Conservation (phyloP, 495 filamentous ascomycete species). For the Xylaria scruposa region DNA sequence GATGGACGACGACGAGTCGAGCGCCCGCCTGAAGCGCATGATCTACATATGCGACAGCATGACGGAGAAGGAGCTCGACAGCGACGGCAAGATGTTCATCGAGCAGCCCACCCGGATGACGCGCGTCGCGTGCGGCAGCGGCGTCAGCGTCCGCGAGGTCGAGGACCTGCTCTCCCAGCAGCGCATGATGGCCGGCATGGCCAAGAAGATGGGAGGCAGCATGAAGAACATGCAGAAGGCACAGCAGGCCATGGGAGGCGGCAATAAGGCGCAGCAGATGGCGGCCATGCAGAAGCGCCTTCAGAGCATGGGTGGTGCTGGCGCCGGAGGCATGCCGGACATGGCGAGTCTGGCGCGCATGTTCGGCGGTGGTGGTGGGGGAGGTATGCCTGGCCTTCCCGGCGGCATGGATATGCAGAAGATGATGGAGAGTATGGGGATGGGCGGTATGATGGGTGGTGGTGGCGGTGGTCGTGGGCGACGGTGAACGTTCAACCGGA, state of each 20-base stretch:
- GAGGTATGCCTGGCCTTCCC: slow-evolving; percentile 53
- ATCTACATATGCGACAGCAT: slow-evolving; percentile 98
- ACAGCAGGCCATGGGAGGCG: slow-evolving; percentile 86
- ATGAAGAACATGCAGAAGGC: slow-evolving; percentile 97
- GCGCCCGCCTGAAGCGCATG: slow-evolving; percentile 93
- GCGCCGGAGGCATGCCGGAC: slow-evolving; percentile 71
- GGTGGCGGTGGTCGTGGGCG: slow-evolving; percentile 34
- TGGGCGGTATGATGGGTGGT: slow-evolving; percentile 61
- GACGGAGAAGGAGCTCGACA: slow-evolving; percentile 93
- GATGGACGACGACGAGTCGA: slow-evolving; percentile 96
- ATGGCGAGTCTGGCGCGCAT: slow-evolving; percentile 89
- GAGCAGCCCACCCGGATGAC: slow-evolving; percentile 95
- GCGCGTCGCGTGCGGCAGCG: slow-evolving; percentile 84
- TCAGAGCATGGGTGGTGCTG: slow-evolving; percentile 83
- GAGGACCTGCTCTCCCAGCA: slow-evolving; percentile 98
- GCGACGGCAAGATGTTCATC: slow-evolving; percentile 91
- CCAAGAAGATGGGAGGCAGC: slow-evolving; percentile 96
- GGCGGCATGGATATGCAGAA: slow-evolving; percentile 81
- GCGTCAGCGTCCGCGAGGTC: slow-evolving; percentile 91
- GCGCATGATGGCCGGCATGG: slow-evolving; percentile 98
- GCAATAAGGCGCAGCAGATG: slow-evolving; percentile 89
- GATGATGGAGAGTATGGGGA: slow-evolving; percentile 85
- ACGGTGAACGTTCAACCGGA: slow-evolving; percentile 26
- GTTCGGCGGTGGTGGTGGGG: slow-evolving; percentile 55
- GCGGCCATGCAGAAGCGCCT: slow-evolving; percentile 97